Base-by-base conservation (phyloP, 768 basidiomycete genomes). In the Xerocomellus dryophilus region DNA sequence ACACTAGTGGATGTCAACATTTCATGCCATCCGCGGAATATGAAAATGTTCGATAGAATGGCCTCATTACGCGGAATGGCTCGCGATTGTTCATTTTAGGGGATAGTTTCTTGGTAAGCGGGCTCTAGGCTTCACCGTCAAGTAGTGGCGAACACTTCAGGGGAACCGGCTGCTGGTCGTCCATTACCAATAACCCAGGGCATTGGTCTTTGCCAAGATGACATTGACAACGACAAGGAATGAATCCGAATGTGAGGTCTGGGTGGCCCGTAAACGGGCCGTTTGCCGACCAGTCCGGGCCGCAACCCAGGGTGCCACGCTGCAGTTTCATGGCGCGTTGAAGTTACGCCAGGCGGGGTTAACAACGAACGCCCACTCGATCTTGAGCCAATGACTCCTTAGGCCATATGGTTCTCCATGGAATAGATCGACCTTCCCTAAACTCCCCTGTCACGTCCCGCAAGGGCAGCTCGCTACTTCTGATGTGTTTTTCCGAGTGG, bases 51-150 rank as follows among this genome's bases (percentile, higher is more conserved):
- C 47, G 23, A 32, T 29, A 20, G 15, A 39, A 34, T 51, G 23
- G 25, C 47, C 58, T 53, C 50, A 18, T 45, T 49, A 47, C 41
- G 40, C 57, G 57, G 61, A 47, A 56, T 47, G 61, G 47, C 51
- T 15, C 8, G 29, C 34, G 14, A 36, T 25, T n/a, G 43, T 42
- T 46, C 48, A 31, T 39, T 50, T 36, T 39, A 31, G 31, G 42
- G 21, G 23, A 46, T 47, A 25, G 15, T 20, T 45, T 44, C 52
- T 29, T 40, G 45, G 49, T 29, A 46, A 42, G 42, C 25, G 7
- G 25, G 25, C 25, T 25, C 5, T 25, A 18, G 48, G 50, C 31
- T 46, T 25, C 25, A 25, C 25, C 23, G 23, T 23, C 23, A 23
- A 23, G 23, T 23, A 23, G 23, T 5, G 23, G 23, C 25, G 39